Evolutionary conservation across 1,284 basidiomycete genomes (phyloP).

Genomic region (Trichosporon coremiiforme): DNA sequence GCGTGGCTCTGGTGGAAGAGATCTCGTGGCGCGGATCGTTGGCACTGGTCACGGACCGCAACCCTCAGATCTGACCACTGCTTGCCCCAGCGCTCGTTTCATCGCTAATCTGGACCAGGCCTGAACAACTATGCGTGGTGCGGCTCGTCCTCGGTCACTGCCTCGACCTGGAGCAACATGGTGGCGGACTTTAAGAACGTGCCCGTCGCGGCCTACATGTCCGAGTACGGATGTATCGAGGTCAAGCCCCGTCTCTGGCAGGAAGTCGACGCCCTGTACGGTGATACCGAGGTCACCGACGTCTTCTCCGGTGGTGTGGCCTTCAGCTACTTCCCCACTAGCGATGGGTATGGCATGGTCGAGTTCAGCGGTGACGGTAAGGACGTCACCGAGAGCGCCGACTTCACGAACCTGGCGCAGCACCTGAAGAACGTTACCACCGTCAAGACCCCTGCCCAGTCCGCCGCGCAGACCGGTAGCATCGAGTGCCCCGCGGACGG

Average conservation of each 20-base stretch:
- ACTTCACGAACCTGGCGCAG: conserved; percentile 68
- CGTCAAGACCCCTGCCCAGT: conserved; percentile 67
- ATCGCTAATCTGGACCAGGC: conserved; percentile 32
- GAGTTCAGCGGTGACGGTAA: conserved; percentile 62
- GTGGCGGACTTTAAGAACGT: conserved; percentile 59
- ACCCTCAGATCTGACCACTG: not conserved
- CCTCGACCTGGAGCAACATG: conserved; percentile 59
- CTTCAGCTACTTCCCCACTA: conserved; percentile 73
- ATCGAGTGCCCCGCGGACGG: conserved; percentile 68
- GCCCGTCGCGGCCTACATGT: conserved; percentile 83
- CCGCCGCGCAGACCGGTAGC: conserved; percentile 62
- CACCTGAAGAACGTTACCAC: conserved; percentile 65
- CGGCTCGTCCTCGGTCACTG: conserved; percentile 66
- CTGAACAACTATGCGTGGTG: conserved; percentile 68
- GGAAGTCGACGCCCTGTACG: conserved; percentile 74
- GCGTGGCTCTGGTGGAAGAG: conserved; percentile 59
- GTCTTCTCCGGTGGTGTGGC: conserved; percentile 87
- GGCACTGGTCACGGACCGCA: not conserved
- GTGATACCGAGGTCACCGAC: conserved; percentile 66
- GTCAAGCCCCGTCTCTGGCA: conserved; percentile 72
- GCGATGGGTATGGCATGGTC: conserved; percentile 80
- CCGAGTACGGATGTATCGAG: conserved; percentile 80
- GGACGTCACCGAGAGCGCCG: conserved; percentile 44
- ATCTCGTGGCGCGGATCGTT: conserved; percentile 2
- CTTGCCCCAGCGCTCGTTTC: not conserved